A percentile compares a stretch with the other conserved stretches of the same genome.
phyloP scores from a whole-genome alignment of 2,329 filamentous ascomycete species.

The Colletotrichum eremochloae region DNA sequence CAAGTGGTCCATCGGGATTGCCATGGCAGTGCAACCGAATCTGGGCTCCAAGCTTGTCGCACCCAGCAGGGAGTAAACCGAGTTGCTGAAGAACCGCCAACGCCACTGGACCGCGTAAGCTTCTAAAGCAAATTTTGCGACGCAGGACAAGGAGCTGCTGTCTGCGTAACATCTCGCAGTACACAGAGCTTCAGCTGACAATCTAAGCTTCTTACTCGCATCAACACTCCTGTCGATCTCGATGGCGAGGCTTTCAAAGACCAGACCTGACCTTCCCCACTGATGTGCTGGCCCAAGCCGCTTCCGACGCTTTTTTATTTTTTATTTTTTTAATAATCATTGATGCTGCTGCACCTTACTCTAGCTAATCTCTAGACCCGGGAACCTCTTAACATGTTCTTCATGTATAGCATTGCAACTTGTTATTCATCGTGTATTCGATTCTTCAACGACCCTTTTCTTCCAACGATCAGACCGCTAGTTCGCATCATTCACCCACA shows the following conservation, averaged over 20 bases:
- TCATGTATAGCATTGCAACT: neutral
- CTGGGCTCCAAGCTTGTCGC: slow-evolving; percentile 19
- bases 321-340: neutral
- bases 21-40: neutral
- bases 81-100: slow-evolving; percentile 6
- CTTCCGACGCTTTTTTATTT: slow-evolving; percentile 11
- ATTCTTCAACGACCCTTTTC: neutral
- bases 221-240: slow-evolving; percentile 24
- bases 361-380: neutral
- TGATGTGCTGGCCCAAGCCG: slow-evolving; percentile 26
- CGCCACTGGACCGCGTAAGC: slow-evolving; percentile 1
- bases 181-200: neutral
- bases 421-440: slow-evolving; percentile 5
- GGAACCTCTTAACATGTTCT: neutral
- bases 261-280: slow-evolving; percentile 25
- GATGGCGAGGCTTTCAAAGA: slow-evolving; percentile 16
- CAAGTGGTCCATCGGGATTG: slow-evolving; percentile 2
- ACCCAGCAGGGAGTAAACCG: slow-evolving; percentile 7
- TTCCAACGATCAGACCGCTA: slow-evolving; percentile 20
- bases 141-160: neutral
- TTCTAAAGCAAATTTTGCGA: neutral
- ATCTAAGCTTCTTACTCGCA: slow-evolving; percentile 1
- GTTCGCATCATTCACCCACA: slow-evolving; percentile 20
- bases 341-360: slow-evolving; percentile 1
- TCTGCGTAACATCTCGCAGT: neutral